A percentile compares a stretch with the other conserved stretches of the same genome.
phyloP scores from a whole-genome alignment of 441 rosid species.

The Gossypium gossypioides region DNA sequence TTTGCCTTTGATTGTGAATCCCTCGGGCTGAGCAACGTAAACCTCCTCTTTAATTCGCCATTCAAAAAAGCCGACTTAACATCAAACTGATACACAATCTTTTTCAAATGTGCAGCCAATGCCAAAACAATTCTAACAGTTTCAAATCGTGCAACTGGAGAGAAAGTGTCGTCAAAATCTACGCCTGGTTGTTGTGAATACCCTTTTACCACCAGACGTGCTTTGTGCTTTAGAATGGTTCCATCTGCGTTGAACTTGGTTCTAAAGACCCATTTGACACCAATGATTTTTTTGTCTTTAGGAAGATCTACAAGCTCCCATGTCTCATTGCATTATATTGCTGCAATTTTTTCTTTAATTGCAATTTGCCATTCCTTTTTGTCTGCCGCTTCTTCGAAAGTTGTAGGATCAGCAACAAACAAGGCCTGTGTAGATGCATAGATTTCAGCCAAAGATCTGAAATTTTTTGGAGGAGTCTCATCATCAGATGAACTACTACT shows the following conservation, averaged over 20 bases:
- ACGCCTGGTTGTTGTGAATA: neutral
- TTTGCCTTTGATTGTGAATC: neutral
- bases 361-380: neutral
- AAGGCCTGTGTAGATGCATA: neutral
- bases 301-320: neutral
- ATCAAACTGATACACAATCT: too few relatives aligned
- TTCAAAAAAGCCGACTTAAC: too few relatives aligned
- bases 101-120: neutral
- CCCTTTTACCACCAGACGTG: too few relatives aligned
- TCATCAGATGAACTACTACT: neutral
- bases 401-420: neutral
- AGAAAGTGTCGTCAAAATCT: neutral
- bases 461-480: neutral
- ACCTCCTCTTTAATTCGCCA: too few relatives aligned
- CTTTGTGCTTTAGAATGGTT: too few relatives aligned
- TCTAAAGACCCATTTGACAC: too few relatives aligned
- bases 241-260: too few relatives aligned
- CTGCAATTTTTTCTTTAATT: neutral
- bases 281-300: too few relatives aligned
- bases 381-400: neutral
- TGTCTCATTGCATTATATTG: neutral
- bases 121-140: neutral
- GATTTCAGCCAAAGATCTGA: too few relatives aligned
- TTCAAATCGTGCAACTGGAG: neutral
- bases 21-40: neutral